Evolutionary conservation across 108 stramenopile genomes (phyloP), one percentile per base, ranked within the genome.

Genomic region (Nitzschia sp.): DNA sequence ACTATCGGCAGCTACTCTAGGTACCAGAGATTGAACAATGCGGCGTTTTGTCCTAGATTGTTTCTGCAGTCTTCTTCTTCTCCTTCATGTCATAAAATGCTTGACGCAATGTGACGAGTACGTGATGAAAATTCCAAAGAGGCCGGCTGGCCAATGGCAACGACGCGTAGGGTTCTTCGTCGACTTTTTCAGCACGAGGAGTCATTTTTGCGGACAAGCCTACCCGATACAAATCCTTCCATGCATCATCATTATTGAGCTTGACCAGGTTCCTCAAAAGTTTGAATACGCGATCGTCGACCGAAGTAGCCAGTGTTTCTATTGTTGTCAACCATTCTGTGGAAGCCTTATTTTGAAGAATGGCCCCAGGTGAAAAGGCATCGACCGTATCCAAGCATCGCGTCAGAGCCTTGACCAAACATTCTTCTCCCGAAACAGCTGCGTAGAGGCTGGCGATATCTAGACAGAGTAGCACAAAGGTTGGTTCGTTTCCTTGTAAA

Each of bases 391-490:
- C 93, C 61, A 94, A 59, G 63, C 89, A 94, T 34, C 87, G 72
- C 17, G 47, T 32, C 64, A 94, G 65, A 0, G 93, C 90, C 59
- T 90, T 82, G 4, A 54, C 33, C 5, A 82, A 68, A 46, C 93
- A 83, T 53, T 92, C 90, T 74, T 90, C 81, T 11, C 85, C 85
- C 18, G 77, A 54, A 32, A 90, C 89, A 2, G 86, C 77, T 11
- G 93, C 79, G 51, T 91, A 94, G 48, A 94, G 59, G 59, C 78
- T 84, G 0, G 87, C 82, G 54, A 90, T 69, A 68, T 94, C 93
- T 30, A 94, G 60, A 57, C 88, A 89, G 19, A 94, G 66, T 34
- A 89, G 64, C 49, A 89, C 81, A 72, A 94, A 90, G 6, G 93
- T 89, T 8, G 85, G 48, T 64, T 90, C 90, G 59, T 94, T 91